Conservation (phyloP, 805 yeast species). For the Candida broadrunensis region DNA sequence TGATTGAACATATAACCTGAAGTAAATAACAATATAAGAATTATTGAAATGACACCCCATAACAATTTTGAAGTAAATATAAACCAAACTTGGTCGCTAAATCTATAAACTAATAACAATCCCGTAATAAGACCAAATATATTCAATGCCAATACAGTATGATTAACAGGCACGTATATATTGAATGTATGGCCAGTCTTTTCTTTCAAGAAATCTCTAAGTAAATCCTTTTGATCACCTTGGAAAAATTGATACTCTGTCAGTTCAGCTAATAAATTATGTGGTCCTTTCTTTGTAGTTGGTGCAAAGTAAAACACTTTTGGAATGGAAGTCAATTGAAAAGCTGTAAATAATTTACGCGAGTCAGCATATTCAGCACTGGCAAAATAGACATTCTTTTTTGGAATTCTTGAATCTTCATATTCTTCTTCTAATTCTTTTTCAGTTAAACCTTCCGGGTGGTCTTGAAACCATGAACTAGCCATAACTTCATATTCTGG, state of each 20-base stretch:
- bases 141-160: constrained; percentile 13
- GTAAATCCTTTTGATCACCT: constrained; percentile 41
- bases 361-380: constrained; percentile 67
- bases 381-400: constrained; percentile 58
- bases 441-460: constrained; percentile 42
- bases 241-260: constrained; percentile 45
- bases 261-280: constrained; percentile 22
- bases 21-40: constrained; percentile 65
- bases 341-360: constrained; percentile 47
- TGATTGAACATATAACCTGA: constrained; percentile 93
- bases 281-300: constrained; percentile 30
- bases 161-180: constrained; percentile 42
- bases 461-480: constrained; percentile 51
- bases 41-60: constrained; percentile 73
- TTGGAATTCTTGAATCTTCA: constrained; percentile 17
- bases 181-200: constrained; percentile 33
- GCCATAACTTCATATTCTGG: constrained; percentile 67
- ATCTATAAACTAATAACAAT: constrained; percentile 18
- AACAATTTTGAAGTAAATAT: constrained; percentile 51
- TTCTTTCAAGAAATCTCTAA: constrained; percentile 30
- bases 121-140: constrained; percentile 17
- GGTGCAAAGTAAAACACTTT: constrained; percentile 64
- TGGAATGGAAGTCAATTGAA: constrained; percentile 73
- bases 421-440: constrained; percentile 38
- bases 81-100: constrained; percentile 27